phyloP scores from a whole-genome alignment of 148 eudicot genomes.

The Arctostaphylos glauca region DNA sequence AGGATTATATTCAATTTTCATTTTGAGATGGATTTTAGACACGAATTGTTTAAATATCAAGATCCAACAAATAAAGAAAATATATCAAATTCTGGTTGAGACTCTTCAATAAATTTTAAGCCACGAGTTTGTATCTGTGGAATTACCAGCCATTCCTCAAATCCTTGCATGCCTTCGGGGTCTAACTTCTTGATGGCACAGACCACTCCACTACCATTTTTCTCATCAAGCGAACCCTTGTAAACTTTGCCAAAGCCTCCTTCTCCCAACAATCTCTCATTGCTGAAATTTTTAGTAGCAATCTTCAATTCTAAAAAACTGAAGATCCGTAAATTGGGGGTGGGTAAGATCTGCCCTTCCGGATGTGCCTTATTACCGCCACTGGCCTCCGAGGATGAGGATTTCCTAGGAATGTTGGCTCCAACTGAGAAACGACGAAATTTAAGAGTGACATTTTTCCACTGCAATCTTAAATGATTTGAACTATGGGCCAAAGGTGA shows the following conservation, averaged over 20 bases:
- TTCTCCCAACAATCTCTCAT: conserved; percentile 66
- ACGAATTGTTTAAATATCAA: background rate
- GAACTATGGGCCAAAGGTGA: background rate
- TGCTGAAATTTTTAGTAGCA: conserved; percentile 57
- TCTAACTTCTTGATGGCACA: conserved; percentile 76
- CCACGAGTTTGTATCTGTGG: background rate
- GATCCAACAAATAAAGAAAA: background rate
- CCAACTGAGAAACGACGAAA: conserved; percentile 15
- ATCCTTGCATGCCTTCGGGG: conserved; percentile 73
- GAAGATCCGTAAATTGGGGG: conserved; percentile 52
- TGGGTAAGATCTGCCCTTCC: conserved; percentile 45
- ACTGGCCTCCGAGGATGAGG: conserved; percentile 49
- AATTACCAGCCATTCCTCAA: conserved; percentile 84
- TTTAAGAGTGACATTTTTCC: background rate
- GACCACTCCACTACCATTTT: conserved; percentile 34
- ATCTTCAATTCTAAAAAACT: conserved; percentile 49
- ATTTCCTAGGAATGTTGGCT: conserved; percentile 45
- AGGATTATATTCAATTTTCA: too few species aligned
- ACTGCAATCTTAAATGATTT: background rate
- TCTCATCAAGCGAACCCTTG: conserved; percentile 74
- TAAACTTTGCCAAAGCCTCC: conserved; percentile 85
- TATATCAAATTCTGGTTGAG: background rate
- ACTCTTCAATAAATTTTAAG: background rate
- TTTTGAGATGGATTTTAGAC: background rate
- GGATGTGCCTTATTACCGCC: conserved; percentile 34